Evolutionary conservation across 2,329 filamentous ascomycete species (phyloP), one percentile per base, ranked within the genome.

Genomic region (Verticillium longisporum): DNA sequence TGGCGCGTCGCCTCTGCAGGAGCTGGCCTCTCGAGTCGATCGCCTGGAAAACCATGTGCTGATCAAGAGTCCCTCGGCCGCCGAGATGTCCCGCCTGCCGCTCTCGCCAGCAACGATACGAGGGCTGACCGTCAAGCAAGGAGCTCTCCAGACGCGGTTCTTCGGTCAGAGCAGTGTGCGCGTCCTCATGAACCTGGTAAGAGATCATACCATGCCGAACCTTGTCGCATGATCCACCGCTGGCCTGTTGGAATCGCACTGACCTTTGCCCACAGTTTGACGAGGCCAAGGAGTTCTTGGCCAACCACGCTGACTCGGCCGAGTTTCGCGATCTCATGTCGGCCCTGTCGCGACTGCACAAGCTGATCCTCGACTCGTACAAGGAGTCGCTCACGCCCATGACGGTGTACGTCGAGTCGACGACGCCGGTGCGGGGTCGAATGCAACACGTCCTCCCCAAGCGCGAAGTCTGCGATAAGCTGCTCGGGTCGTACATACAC

Each of bases 341-440:
- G 21, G 75, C 74, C 56, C 76, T 83, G 55, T 75, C 78, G 60
- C 75, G 76, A 55, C 75, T 84, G 41, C 78, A 84, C 66, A 77
- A 73, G 62, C 70, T 75, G 14, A 70, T 84, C 9, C 78, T 80
- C 64, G 76, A 79, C 57, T 77, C 81, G 34, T 77, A 80, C 66
- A 73, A 73, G 59, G 77, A 78, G 65, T 75, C 75, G 0, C 70
- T 83, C 50, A 71, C 78, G 5, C 82, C 83, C 0, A 83, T 85
- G 55, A 75, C 80, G 3, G 82, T 85, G 36, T 85, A 80, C 65
- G 82, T 84, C 33, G 81, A 85, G 66, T 84, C 82, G n/a, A 81
- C 84, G 73, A 81, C 83, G 68, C 82, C 83, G 0, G 76, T 85
- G 2, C 78, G 79, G 61, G 83, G 83, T 68, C 80, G 83, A 56